Evolutionary conservation across 106 monocot species (phyloP).

Genomic region (Acorus calamus): DNA sequence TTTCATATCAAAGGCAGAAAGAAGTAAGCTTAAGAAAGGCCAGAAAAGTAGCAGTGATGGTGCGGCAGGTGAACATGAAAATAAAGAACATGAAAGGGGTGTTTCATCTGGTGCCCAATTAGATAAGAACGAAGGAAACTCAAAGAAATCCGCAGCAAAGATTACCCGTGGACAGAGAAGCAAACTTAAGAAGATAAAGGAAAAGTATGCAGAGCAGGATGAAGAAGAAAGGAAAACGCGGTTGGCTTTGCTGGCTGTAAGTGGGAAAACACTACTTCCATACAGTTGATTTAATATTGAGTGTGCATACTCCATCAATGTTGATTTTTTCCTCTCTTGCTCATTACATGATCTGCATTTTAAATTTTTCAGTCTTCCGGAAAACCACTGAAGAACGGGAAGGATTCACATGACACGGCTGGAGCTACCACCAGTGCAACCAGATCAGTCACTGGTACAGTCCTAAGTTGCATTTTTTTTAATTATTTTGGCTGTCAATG

Average conservation of each 20-base stretch:
- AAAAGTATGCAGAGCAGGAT: slow-evolving; percentile 97
- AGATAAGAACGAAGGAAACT: slow-evolving; percentile 18
- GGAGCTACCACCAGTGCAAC: slow-evolving; percentile 19
- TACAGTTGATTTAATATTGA: not conserved
- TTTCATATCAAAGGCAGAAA: slow-evolving; percentile 79
- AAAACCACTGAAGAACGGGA: slow-evolving; percentile 53
- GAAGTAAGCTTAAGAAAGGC: slow-evolving; percentile 75
- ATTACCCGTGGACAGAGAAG: slow-evolving; percentile 71
- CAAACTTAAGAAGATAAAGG: slow-evolving; percentile 93
- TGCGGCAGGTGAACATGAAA: slow-evolving; percentile 13
- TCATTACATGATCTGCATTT: not conserved
- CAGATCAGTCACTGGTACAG: slow-evolving; percentile 39
- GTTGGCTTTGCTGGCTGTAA: slow-evolving; percentile 93
- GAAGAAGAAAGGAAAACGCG: slow-evolving; percentile 93
- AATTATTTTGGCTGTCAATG: no score
- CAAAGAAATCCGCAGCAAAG: slow-evolving; percentile 33
- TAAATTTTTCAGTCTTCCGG: slow-evolving; percentile 64
- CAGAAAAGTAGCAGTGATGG: slow-evolving; percentile 21
- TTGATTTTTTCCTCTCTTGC: slow-evolving; percentile 3
- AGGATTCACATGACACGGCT: slow-evolving; percentile 27
- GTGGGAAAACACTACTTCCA: slow-evolving; percentile 7
- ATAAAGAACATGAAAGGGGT: slow-evolving; percentile 20
- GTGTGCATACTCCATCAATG: slow-evolving; percentile 3
- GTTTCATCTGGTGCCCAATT: slow-evolving; percentile 7
- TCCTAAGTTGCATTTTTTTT: not conserved